Percentiles rank a stretch among this genome's conserved stretches.
These are phyloP conservation scores for Nothophoma quercina DNA, from an alignment of 2,329 filamentous ascomycete genomes.

Conservation along the genomic window DNA sequence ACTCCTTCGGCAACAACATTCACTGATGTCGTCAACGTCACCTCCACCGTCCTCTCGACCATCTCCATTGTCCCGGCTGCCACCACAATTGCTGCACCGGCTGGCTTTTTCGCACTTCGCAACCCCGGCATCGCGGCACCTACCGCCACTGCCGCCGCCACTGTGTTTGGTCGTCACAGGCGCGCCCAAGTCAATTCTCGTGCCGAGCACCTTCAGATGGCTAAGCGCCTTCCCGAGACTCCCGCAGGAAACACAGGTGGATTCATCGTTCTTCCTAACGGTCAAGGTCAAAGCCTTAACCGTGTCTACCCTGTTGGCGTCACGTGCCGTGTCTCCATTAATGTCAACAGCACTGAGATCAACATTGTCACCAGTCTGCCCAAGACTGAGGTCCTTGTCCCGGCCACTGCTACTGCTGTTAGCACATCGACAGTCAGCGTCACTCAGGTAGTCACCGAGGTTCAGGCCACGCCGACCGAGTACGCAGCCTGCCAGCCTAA, in stretches of 20 bases:
- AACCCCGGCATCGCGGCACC: background rate
- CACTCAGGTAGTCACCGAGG: constrained; percentile 24
- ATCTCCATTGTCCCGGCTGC: constrained; percentile 21
- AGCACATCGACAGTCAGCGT: constrained; percentile 25
- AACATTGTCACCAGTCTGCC: constrained; percentile 21
- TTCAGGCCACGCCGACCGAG: constrained; percentile 22
- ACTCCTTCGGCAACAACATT: constrained; percentile 32
- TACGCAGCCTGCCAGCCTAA: constrained; percentile 34
- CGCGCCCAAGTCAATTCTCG: constrained; percentile 21
- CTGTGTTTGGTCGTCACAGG: constrained; percentile 32
- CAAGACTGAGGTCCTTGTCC: constrained; percentile 19
- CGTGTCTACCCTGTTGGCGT: constrained; percentile 24
- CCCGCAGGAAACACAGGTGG: constrained; percentile 23
- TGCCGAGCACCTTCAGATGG: constrained; percentile 8
- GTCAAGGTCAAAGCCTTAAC: constrained; percentile 17
- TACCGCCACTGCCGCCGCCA: constrained; percentile 9
- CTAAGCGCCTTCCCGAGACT: constrained; percentile 30
- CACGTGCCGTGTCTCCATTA: constrained; percentile 25
- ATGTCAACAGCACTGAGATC: constrained; percentile 24
- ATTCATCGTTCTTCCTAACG: constrained; percentile 25
- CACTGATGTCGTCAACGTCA: constrained; percentile 28
- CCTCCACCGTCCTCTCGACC: constrained; percentile 20
- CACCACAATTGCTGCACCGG: constrained; percentile 21
- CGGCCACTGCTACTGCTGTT: constrained; percentile 21
- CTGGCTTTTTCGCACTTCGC: constrained; percentile 28